These are phyloP conservation scores for Diversispora eburnea DNA, from an alignment of 192 early-diverging fungal species.

Conservation along the genomic window DNA sequence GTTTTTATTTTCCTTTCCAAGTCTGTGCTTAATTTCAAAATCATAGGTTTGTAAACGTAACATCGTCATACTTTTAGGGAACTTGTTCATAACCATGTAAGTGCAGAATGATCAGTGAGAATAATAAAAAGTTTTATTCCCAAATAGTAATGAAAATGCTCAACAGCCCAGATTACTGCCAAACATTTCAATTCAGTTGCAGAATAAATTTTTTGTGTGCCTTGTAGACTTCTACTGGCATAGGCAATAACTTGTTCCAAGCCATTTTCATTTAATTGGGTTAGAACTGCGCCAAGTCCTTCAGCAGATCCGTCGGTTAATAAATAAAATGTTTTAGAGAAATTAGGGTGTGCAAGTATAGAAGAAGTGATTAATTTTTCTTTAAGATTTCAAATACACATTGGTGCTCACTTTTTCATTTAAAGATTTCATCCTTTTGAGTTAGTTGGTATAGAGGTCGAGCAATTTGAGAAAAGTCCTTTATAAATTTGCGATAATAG, in stretches of 20 bases:
- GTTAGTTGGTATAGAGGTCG: neutral
- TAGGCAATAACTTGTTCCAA: slow-evolving; percentile 28
- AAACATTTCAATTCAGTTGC: slow-evolving; percentile 32
- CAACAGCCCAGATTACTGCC: slow-evolving; percentile 27
- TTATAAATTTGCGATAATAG: neutral
- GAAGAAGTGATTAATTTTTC: slow-evolving; percentile 30
- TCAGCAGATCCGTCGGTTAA: slow-evolving; percentile 41
- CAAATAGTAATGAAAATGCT: slow-evolving; percentile 33
- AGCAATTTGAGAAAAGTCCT: neutral
- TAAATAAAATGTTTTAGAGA: slow-evolving; percentile 29
- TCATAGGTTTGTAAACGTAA: no score
- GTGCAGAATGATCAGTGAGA: no score
- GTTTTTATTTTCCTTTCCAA: no score
- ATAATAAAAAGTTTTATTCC: neutral
- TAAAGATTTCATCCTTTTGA: neutral
- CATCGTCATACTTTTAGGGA: no score
- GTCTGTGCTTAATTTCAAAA: no score
- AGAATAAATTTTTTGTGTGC: slow-evolving; percentile 33
- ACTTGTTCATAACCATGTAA: no score
- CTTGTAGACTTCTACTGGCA: slow-evolving; percentile 17
- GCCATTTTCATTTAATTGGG: slow-evolving; percentile 29
- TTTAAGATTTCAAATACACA: slow-evolving; percentile 32
- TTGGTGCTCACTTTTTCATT: neutral
- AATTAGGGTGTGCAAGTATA: slow-evolving; percentile 34
- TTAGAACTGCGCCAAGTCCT: slow-evolving; percentile 37